Evolutionary conservation across 768 basidiomycete genomes (phyloP).

Genomic region (Lentinula sp.): DNA sequence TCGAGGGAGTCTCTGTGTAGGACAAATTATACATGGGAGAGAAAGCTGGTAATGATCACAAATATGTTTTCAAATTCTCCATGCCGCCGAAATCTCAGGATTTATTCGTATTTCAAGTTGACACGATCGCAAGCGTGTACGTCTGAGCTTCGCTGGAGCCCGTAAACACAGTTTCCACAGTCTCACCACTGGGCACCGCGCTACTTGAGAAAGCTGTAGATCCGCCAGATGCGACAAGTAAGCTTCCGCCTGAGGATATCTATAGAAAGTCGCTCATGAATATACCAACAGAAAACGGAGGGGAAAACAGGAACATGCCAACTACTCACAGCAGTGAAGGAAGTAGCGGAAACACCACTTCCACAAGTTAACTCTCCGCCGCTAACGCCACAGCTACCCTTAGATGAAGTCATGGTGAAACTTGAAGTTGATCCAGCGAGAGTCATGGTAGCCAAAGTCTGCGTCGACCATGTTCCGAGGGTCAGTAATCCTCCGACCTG

Average conservation of each 20-base stretch:
- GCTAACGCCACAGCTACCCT: conserved; percentile 50
- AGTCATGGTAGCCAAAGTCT: conserved; percentile 53
- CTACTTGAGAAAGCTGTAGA: conserved; percentile 47
- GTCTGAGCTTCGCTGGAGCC: conserved; percentile 25
- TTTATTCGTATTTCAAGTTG: conserved; percentile 14
- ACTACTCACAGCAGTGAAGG: conserved; percentile 42
- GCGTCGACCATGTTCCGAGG: conserved; percentile 53
- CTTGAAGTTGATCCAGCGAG: conserved; percentile 39
- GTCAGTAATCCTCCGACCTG: conserved; percentile 47
- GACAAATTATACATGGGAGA: too few species aligned
- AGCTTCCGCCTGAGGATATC: conserved; percentile 40
- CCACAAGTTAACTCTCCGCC: conserved; percentile 43
- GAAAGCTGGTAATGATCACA: too few species aligned
- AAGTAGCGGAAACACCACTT: conserved; percentile 38
- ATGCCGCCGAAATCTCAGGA: too few species aligned
- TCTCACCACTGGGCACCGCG: conserved; percentile 43
- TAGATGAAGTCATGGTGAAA: conserved; percentile 55
- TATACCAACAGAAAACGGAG: neutral
- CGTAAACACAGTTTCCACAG: conserved; percentile 32
- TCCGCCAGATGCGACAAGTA: conserved; percentile 45
- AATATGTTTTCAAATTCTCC: too few species aligned
- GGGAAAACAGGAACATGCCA: conserved; percentile 14
- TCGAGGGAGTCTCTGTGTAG: too few species aligned
- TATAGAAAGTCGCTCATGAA: conserved; percentile 13
- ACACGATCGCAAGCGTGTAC: conserved; percentile 33